Conservation (phyloP, 1,284 basidiomycete species). For the Cutaneotrichosporon sp. region DNA sequence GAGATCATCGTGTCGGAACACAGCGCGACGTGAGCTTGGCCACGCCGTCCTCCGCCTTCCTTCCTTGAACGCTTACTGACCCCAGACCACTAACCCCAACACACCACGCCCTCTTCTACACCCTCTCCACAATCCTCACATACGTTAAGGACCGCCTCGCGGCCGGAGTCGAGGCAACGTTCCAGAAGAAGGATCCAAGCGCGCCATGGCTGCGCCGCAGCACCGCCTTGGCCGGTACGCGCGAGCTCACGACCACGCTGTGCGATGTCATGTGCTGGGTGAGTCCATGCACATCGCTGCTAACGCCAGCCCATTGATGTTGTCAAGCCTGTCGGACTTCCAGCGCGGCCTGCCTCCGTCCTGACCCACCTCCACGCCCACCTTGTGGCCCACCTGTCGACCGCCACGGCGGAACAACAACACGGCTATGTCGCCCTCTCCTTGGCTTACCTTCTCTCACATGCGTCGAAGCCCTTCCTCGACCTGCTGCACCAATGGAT, state of each 20-base stretch:
- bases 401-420: constrained; percentile 22
- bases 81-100: constrained; percentile 43
- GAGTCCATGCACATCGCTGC: constrained; percentile 10
- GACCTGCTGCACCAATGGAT: constrained; percentile 45
- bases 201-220: constrained; percentile 35
- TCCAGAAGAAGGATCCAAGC: background rate
- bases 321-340: constrained; percentile 29
- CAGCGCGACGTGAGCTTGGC: constrained; percentile 24
- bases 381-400: constrained; percentile 33
- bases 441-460: constrained; percentile 40
- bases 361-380: constrained; percentile 42
- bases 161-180: constrained; percentile 21
- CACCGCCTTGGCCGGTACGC: constrained; percentile 26
- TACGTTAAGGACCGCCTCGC: constrained; percentile 40
- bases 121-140: constrained; percentile 40
- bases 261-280: constrained; percentile 44
- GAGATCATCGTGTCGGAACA: constrained; percentile 43
- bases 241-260: constrained; percentile 27
- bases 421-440: constrained; percentile 23
- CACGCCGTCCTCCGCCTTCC: background rate
- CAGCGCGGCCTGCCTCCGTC: constrained; percentile 36
- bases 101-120: constrained; percentile 47
- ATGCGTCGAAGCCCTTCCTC: constrained; percentile 36
- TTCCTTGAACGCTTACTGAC: background rate
- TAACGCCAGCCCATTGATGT: constrained; percentile 28